Conservation (phyloP, 192 early-diverging fungal genomes). For the Backusella liffmaniae region DNA sequence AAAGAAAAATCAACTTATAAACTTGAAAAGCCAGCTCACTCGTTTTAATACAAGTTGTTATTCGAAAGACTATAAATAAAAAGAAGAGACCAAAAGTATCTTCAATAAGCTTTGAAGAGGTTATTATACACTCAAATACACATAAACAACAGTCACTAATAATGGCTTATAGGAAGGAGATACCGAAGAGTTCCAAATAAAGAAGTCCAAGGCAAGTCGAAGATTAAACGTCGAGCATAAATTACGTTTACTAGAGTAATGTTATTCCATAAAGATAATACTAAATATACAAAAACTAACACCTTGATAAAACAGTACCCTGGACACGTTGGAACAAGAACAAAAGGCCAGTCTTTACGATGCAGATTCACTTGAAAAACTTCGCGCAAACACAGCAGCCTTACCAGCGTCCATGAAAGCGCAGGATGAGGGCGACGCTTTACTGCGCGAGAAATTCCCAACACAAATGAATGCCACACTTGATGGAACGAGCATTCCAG, state of each 20-base stretch:
- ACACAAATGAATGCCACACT: conserved; percentile 33
- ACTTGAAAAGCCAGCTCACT: no score
- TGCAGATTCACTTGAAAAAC: conserved; percentile 17
- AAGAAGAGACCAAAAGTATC: conserved; percentile 23
- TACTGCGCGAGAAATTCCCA: conserved; percentile 48
- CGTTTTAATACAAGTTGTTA: conserved; percentile 4
- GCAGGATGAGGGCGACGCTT: conserved; percentile 24
- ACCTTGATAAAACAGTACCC: neutral
- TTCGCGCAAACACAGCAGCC: conserved; percentile 22
- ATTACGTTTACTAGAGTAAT: conserved; percentile 24
- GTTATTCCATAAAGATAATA: neutral
- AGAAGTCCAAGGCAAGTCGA: conserved; percentile 45
- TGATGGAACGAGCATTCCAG: conserved; percentile 37
- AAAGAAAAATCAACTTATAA: no score
- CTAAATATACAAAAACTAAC: neutral
- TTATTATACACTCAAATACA: neutral
- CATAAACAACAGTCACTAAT: neutral
- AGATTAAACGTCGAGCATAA: conserved; percentile 22
- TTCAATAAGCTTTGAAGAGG: conserved; percentile 28
- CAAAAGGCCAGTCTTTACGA: conserved; percentile 13
- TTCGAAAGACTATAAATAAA: conserved; percentile 23
- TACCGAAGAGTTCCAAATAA: conserved; percentile 42
- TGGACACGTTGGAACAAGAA: conserved; percentile 3
- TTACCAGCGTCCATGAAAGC: conserved; percentile 14
- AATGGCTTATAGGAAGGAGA: conserved; percentile 25